Percentiles rank a stretch among this genome's conserved stretches.
These are phyloP conservation scores for Dendryphion nanum DNA, from an alignment of 2,329 filamentous ascomycete genomes.

Conservation along the genomic window DNA sequence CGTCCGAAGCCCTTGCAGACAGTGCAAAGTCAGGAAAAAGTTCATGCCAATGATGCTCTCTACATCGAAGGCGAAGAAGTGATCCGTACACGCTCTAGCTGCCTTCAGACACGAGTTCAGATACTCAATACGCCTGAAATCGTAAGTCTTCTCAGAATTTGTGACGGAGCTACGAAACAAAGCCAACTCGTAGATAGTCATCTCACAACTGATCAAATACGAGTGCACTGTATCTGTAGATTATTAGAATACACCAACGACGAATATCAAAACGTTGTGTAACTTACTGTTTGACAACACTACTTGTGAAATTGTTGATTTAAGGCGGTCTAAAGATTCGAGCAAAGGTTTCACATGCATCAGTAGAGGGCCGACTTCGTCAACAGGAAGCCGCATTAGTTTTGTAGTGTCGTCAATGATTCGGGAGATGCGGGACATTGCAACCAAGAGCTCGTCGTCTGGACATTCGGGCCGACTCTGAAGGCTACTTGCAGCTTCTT, in stretches of 20 bases:
- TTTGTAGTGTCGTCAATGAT: slow-evolving; percentile 21
- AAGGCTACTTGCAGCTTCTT: slow-evolving; percentile 54
- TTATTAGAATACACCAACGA: no score
- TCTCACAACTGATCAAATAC: no score
- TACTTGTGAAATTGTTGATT: not conserved
- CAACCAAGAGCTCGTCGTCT: slow-evolving; percentile 51
- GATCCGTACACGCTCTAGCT: slow-evolving; percentile 7
- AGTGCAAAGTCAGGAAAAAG: slow-evolving; percentile 5
- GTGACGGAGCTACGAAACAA: no score
- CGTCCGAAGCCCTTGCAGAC: slow-evolving; percentile 8
- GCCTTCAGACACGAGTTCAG: slow-evolving; percentile 11
- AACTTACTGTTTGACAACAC: not conserved
- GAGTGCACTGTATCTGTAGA: no score
- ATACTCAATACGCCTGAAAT: no score
- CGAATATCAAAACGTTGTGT: no score
- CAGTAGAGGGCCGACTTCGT: slow-evolving; percentile 9
- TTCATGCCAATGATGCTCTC: slow-evolving; percentile 1
- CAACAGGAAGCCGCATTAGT: slow-evolving; percentile 18
- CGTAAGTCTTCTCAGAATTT: no score
- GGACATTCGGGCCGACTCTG: slow-evolving; percentile 47
- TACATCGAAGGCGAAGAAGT: slow-evolving; percentile 3
- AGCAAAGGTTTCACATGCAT: not conserved
- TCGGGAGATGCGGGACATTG: slow-evolving; percentile 37
- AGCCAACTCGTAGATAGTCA: no score
- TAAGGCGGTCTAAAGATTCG: not conserved